Base-by-base conservation (phyloP, 805 yeast species). In the Hanseniaspora clermontiae region DNA sequence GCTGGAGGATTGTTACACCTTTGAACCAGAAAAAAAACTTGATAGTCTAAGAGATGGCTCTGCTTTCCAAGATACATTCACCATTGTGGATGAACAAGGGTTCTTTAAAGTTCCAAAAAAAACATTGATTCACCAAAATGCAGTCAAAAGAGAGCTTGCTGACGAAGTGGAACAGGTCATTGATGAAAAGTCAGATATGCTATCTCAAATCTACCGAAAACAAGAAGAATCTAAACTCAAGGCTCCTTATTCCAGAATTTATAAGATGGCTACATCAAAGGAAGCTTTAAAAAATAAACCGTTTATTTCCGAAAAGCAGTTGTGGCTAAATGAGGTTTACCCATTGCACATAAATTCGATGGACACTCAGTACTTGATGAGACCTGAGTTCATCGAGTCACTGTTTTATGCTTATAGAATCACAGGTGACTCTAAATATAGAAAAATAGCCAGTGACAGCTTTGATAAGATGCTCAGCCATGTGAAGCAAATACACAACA, bases 361-460 rank as follows among this genome's bases (percentile, higher is more conserved):
- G 55, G 69, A 66, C 20, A 65, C 74, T 2, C 58, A 69, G 47
- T 78, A 72, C 58, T 65, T 77, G n/a, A 65, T 82, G 24, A 72
- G 84, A 24, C 83, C 87, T 0, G 83, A 81, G 62, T 75, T 81
- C 19, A 74, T 82, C 47, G 85, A 82, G 63, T 77, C 84, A 0
- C 71, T 83, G 4, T 78, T 78, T 60, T 75, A 77, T 62, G 68
- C 81, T 68, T 81, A 78, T 61, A 71, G 86, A 57, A 72, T 79
- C 51, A 81, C 85, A 0, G 83, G 83, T 6, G 83, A 82, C 57
- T 61, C 71, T 1, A 68, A 69, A 60, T 82, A 84, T 79, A 76
- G 82, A 59, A 73, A 74, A 1, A 69, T 74, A 60, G 86, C 84
- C 1, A 72, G 77, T 75, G 66, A 68, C 55, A 70, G 78, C 70